Evolutionary conservation across 2,329 filamentous ascomycete species (phyloP).

Genomic region (Chaetomium globosum): DNA sequence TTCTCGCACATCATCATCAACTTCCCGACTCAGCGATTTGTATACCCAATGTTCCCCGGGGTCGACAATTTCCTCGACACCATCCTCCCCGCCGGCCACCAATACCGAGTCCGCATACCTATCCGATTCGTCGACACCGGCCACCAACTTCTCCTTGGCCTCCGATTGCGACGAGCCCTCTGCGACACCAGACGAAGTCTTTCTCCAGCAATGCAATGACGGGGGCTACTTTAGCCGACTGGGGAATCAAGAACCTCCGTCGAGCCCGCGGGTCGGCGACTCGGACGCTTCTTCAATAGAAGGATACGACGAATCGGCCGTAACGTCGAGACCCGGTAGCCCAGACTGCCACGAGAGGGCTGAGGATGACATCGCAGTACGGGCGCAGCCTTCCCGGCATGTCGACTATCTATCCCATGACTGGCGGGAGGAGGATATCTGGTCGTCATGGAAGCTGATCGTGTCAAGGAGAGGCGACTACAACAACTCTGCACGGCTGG

Average conservation of each 20-base stretch:
- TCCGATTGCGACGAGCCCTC: slow-evolving; percentile 57
- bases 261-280: slow-evolving; percentile 54
- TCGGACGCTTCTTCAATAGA: slow-evolving; percentile 57
- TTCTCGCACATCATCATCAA: slow-evolving; percentile 52
- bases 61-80: slow-evolving; percentile 55
- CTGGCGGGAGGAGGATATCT: slow-evolving; percentile 95
- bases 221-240: slow-evolving; percentile 50
- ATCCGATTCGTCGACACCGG: slow-evolving; percentile 64
- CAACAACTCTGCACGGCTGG: slow-evolving; percentile 76
- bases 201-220: slow-evolving; percentile 51
- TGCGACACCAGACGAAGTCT: slow-evolving; percentile 52
- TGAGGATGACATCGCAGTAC: slow-evolving; percentile 78
- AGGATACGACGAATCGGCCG: slow-evolving; percentile 56
- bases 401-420: slow-evolving; percentile 95
- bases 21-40: slow-evolving; percentile 51
- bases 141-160: slow-evolving; percentile 64
- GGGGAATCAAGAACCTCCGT: slow-evolving; percentile 55
- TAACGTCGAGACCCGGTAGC: slow-evolving; percentile 60
- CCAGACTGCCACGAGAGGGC: slow-evolving; percentile 62
- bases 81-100: slow-evolving; percentile 59
- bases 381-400: slow-evolving; percentile 76
- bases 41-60: slow-evolving; percentile 51
- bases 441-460: slow-evolving; percentile 95
- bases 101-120: slow-evolving; percentile 57
- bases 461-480: slow-evolving; percentile 77